Conservation (phyloP, 2,329 filamentous ascomycete species). For the Dichotomopilus funicola region DNA sequence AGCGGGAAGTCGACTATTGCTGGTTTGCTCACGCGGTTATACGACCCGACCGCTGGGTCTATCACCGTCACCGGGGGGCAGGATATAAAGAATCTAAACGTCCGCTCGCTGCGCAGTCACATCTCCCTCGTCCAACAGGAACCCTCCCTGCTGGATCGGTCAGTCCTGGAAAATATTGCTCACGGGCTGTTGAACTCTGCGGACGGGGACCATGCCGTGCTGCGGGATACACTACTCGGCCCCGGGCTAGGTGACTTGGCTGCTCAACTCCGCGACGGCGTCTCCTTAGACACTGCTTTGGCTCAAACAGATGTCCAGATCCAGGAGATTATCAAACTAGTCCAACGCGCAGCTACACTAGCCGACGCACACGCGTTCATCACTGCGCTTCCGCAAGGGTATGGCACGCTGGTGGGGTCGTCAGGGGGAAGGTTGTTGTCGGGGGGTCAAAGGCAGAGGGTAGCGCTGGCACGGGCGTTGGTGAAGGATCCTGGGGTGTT, state of each 20-base stretch:
- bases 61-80: constrained; percentile 43
- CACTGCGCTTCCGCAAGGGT: constrained; percentile 45
- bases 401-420: constrained; percentile 47
- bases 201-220: constrained; percentile 32
- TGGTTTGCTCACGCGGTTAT: constrained; percentile 44
- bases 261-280: constrained; percentile 43
- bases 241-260: constrained; percentile 45
- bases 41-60: constrained; percentile 46
- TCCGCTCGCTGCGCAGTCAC: constrained; percentile 36
- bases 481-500: constrained; percentile 52
- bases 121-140: constrained; percentile 42
- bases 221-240: constrained; percentile 43
- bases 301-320: constrained; percentile 43
- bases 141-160: constrained; percentile 38
- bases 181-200: constrained; percentile 43
- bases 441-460: constrained; percentile 54
- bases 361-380: constrained; percentile 55
- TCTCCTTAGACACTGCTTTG: constrained; percentile 40
- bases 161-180: constrained; percentile 45
- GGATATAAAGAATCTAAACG: constrained; percentile 43
- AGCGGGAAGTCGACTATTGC: constrained; percentile 51
- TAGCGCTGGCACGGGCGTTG: constrained; percentile 52
- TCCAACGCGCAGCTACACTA: constrained; percentile 43
- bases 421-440: constrained; percentile 46
- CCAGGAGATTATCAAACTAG: constrained; percentile 51